Evolutionary conservation across 1,284 basidiomycete species (phyloP).

Genomic region (Marasmius tenuissimus): DNA sequence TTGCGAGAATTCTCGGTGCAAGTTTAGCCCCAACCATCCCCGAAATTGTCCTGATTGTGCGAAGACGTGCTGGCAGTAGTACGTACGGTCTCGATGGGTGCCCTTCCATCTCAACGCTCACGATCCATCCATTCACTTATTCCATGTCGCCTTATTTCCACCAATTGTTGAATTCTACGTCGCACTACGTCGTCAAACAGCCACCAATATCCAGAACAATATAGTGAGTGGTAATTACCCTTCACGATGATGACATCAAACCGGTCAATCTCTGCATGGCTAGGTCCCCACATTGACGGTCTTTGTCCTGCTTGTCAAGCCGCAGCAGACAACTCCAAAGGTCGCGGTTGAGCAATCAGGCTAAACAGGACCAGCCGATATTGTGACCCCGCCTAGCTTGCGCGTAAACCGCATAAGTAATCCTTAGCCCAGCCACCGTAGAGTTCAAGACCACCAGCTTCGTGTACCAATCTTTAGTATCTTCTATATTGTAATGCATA

Average conservation of each 20-base stretch:
- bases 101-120: slow-evolving; percentile 8
- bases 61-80: slow-evolving; percentile 51
- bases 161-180: slow-evolving; percentile 1
- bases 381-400: not conserved
- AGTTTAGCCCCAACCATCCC: slow-evolving; percentile 48
- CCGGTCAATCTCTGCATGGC: not conserved
- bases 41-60: slow-evolving; percentile 41
- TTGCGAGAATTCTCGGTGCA: slow-evolving; percentile 42
- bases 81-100: slow-evolving; percentile 17
- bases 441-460: too few relatives aligned
- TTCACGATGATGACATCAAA: not conserved
- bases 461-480: too few relatives aligned
- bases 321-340: slow-evolving; percentile 23
- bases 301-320: slow-evolving; percentile 38
- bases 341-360: not conserved
- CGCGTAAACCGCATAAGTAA: not conserved
- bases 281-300: slow-evolving; percentile 40
- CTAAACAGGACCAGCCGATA: not conserved
- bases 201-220: slow-evolving; percentile 43
- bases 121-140: slow-evolving; percentile 13
- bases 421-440: too few relatives aligned
- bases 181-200: slow-evolving; percentile 19
- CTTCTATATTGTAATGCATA: too few relatives aligned
- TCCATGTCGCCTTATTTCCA: slow-evolving; percentile 1
- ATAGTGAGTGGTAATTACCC: slow-evolving; percentile 30